Evolutionary conservation across 768 basidiomycete species (phyloP).

Genomic region (Lactifluus pinguis): DNA sequence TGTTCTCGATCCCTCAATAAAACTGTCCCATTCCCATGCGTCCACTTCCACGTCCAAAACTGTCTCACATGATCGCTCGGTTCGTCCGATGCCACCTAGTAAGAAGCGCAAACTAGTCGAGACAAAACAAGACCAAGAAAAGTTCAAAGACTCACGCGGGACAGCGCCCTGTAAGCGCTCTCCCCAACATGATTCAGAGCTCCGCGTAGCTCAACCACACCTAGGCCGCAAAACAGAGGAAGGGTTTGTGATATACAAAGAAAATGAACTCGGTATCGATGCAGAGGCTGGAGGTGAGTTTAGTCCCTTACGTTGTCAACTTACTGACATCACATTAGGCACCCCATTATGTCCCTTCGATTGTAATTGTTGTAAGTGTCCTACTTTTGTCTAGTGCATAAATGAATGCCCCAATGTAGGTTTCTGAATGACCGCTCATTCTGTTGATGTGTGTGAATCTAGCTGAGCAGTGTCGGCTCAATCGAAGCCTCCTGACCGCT

Average conservation of each 20-base stretch:
- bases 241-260: constrained; percentile 72
- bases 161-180: constrained; percentile 50
- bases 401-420: constrained; percentile 6
- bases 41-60: constrained; percentile 28
- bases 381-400: not conserved
- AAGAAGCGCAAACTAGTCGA: constrained; percentile 21
- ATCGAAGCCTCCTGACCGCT: constrained; percentile 26
- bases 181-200: not conserved
- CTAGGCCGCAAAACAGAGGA: constrained; percentile 72
- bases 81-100: not conserved
- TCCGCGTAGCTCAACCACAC: constrained; percentile 1
- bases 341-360: constrained; percentile 84
- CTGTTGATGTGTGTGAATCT: not conserved
- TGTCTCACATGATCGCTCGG: constrained; percentile 7
- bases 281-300: constrained; percentile 62
- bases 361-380: constrained; percentile 74
- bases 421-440: constrained; percentile 13
- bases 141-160: constrained; percentile 71
- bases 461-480: constrained; percentile 20
- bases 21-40: constrained; percentile 13
- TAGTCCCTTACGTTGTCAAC: constrained; percentile 10
- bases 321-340: constrained; percentile 37
- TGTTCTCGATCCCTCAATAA: constrained; percentile 53
- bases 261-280: constrained; percentile 68
- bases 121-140: constrained; percentile 31